Evolutionary conservation across 1,284 basidiomycete species (phyloP), one percentile per base, ranked within the genome.

Genomic region (Taiwanofungus camphoratus): DNA sequence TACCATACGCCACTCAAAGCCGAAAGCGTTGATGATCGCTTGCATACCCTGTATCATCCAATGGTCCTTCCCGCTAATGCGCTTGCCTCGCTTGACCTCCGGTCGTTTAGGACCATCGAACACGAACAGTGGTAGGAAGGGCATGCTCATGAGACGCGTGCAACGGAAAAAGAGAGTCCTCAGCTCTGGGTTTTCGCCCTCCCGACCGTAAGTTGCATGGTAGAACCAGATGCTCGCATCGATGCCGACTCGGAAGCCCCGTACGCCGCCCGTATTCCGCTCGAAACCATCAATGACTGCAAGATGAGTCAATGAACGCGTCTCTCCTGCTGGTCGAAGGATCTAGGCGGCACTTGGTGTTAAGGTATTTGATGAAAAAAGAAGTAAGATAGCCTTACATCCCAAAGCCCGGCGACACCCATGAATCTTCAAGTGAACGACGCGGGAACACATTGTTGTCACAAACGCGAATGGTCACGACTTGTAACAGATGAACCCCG

Each of bases 71-170:
- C 70, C 74, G 34, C 71, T 76, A 36, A 87, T 78, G 37, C 73
- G 69, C 64, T 87, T 87, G 7, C 84, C 85, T 21, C 93, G 73
- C 67, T 99, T 99, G 54, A 84, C 65, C 3, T 73, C 69, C 0
- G 95, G 95, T 38, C 92, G 76, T 40, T 82, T 74, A 0, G 89
- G 86, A 0, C 95, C 95, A 63, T 99, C 94, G 57, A 97, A 97
- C 1, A 98, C 90, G 62, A 98, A 96, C 2, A 98, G 69, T 0
- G 91, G 90, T 16, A 92, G 73, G 49, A 95, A 78, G 0, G 92
- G 92, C 11, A 81, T 74, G 41, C 74, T 74, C 55, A 91, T 76
- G 2, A 98, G 74, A 9, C 77, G 77, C 22, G 80, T 77, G 58
- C 82, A 85, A 31, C 80, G 76, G 56, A 87, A 88, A 65, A 88